phyloP scores from a whole-genome alignment of 306 rosid genomes.

The Pterocarpus macrocarpus region DNA sequence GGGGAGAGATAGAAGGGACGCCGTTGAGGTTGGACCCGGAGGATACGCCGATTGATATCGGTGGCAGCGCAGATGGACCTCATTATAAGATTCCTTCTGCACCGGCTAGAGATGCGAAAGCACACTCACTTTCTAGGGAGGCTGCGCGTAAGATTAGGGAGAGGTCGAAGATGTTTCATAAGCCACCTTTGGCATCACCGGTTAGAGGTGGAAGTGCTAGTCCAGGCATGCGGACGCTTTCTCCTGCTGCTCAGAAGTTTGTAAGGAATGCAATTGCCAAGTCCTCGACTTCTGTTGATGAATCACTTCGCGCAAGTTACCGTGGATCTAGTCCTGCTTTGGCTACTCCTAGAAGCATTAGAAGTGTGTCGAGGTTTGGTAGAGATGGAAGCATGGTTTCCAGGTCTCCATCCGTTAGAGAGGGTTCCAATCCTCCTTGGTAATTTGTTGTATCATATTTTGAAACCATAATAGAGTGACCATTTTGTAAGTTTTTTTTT shows the following conservation, averaged over 20 bases:
- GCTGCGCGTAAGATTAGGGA: constrained; percentile 89
- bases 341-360: constrained; percentile 75
- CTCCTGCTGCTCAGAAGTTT: constrained; percentile 98
- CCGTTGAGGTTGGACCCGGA: constrained; percentile 92
- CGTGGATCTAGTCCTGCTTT: constrained; percentile 83
- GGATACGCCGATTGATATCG: constrained; percentile 86
- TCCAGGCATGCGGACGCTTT: constrained; percentile 81
- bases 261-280: constrained; percentile 90
- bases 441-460: constrained; percentile 55
- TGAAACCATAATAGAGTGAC: constrained; percentile 32
- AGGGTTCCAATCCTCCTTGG: constrained; percentile 85
- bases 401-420: constrained; percentile 90
- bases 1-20: constrained; percentile 98
- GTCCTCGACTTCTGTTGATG: constrained; percentile 82
- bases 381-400: constrained; percentile 72
- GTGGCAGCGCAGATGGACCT: constrained; percentile 89
- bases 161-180: constrained; percentile 83
- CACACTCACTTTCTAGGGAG: constrained; percentile 89
- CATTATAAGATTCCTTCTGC: constrained; percentile 83
- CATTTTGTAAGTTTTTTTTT: constrained; percentile 13
- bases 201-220: constrained; percentile 91
- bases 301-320: constrained; percentile 95
- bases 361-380: constrained; percentile 84
- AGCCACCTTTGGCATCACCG: constrained; percentile 92
- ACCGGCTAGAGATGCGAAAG: constrained; percentile 85